Base-by-base conservation (phyloP, 345 rosid genomes). In the Sisymbrium irio region DNA sequence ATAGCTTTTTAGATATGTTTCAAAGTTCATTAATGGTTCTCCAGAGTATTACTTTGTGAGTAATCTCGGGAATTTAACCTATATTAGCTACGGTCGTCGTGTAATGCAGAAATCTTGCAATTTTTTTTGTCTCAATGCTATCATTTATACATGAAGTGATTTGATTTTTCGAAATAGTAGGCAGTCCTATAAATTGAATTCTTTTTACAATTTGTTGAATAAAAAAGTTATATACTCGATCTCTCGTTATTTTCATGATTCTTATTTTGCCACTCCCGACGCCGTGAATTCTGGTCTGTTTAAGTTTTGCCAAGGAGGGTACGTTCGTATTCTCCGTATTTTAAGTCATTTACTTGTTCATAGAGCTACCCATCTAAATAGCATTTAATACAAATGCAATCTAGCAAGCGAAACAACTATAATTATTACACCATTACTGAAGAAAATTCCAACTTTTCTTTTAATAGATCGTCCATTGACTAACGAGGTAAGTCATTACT, bases 221-320 rank as follows among this genome's bases (percentile, higher is more conserved):
- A 49, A 9, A 15, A 13, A 37, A 50, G 53, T 18, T 12, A 19
- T 50, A 49, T 28, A 28, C 6, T 28, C 1, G 40, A 40, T 19
- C n/a, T 18, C 64, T 76, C 54, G 37, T 55, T 17, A 37, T 62
- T 46, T 63, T 8, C 79, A 45, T 62, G 75, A 56, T 57, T 56
- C 71, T 63, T 12, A 70, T 14, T 56, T 76, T 70, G 54, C 17
- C 67, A 61, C 39, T 76, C 12, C 45, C 39, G 71, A 32, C 55
- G 80, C 72, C 76, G 32, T 56, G 47, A 63, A 47, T 46, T 28
- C 18, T 22, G 71, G 67, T 63, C 19, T n/a, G 46, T 69, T 69
- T 51, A 33, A 35, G 56, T 69, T 69, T 28, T 27, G 69, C 13
- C 2, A 1, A 42, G 6, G 62, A 54, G 60, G 66, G 36, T 44